A percentile compares a stretch with the other conserved stretches of the same genome.
Conservation (phyloP, 2,329 filamentous ascomycete species). For the Colletotrichum agaves region DNA sequence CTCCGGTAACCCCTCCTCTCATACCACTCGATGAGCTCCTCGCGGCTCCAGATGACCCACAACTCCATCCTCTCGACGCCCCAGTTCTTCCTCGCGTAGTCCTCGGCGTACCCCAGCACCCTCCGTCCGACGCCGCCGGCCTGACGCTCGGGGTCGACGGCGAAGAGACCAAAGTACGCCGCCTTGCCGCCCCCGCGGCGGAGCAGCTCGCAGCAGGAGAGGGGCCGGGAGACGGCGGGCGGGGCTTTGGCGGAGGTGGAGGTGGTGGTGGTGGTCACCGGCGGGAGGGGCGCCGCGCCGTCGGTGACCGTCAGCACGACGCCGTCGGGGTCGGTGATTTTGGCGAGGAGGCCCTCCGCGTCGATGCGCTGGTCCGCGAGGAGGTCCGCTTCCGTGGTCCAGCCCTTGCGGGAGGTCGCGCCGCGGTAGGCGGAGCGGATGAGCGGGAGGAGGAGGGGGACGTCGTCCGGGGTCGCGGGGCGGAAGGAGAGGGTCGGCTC, state of each 20-base stretch:
- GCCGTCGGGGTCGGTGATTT: slow-evolving; percentile 52
- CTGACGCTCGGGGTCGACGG: slow-evolving; percentile 56
- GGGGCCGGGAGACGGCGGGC: slow-evolving; percentile 37
- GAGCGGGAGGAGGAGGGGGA: slow-evolving; percentile 48
- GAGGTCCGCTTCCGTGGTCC: slow-evolving; percentile 60
- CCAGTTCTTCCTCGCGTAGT: slow-evolving; percentile 47
- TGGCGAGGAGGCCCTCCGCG: slow-evolving; percentile 46
- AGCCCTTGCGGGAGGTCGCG: slow-evolving; percentile 52
- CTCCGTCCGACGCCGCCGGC: slow-evolving; percentile 55
- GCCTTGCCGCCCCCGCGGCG: slow-evolving; percentile 8
- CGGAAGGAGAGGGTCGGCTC: slow-evolving; percentile 45
- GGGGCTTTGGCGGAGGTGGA: slow-evolving; percentile 13
- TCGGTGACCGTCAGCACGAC: slow-evolving; percentile 52
- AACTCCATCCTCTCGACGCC: slow-evolving; percentile 53
- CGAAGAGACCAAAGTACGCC: slow-evolving; percentile 59
- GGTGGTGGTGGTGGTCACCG: slow-evolving; percentile 12
- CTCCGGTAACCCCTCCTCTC: slow-evolving; percentile 52
- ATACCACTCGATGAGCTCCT: slow-evolving; percentile 60
- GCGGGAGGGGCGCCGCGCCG: not conserved
- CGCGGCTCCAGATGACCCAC: slow-evolving; percentile 54
- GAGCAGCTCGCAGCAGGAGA: slow-evolving; percentile 58
- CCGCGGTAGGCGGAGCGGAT: slow-evolving; percentile 58
- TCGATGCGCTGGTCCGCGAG: slow-evolving; percentile 57
- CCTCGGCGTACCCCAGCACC: slow-evolving; percentile 55
- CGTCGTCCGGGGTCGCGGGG: slow-evolving; percentile 48